Evolutionary conservation across 352 stramenopile species (phyloP), one percentile per base, ranked within the genome.

Genomic region (Phytophthora niederhauseri): DNA sequence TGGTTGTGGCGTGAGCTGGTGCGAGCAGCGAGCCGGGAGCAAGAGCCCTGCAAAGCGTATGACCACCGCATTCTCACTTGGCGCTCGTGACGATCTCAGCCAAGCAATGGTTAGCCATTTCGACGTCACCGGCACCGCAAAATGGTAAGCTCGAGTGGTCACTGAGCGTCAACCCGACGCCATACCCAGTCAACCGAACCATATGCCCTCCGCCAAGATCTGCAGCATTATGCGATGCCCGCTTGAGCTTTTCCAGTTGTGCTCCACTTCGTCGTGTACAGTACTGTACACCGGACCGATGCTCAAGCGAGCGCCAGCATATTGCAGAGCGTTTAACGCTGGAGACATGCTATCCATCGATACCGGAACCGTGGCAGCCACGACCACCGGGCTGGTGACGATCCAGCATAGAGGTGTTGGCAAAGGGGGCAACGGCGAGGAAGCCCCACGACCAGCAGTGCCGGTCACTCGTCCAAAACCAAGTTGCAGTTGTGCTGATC

Each of bases 1-100:
- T 41, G 48, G 58, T 34, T 41, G 57, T 64, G 58, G 48, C 22
- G 58, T 30, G 14, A 1, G 11, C 31, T 15, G 31, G 19, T 50
- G 30, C 30, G 28, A 64, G 45, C 31, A 65, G 46, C 58, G 48
- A 58, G 20, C 57, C 46, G 60, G 45, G 58, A 56, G 36, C 28
- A 7, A 34, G 7, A 36, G 30, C 8, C 8, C 30, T 36, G 30
- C 30, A 12, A 36, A 36, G 28, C 28, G 8, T 45, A 57, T 61
- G 48, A 50, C 54, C 54, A 36, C 34, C 34, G 54, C 24, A n/a
- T 14, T 17, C 36, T 45, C 36, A 45, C 15, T 45, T 45, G n/a
- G n/a, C n/a, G n/a, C n/a, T n/a, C n/a, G n/a, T n/a, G n/a, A n/a
- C 28, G 28, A 34, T 6, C 28, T 1, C 28, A 11, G 36, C 0